Evolutionary conservation across 768 basidiomycete species (phyloP).

Genomic region (Agaricus blazei): DNA sequence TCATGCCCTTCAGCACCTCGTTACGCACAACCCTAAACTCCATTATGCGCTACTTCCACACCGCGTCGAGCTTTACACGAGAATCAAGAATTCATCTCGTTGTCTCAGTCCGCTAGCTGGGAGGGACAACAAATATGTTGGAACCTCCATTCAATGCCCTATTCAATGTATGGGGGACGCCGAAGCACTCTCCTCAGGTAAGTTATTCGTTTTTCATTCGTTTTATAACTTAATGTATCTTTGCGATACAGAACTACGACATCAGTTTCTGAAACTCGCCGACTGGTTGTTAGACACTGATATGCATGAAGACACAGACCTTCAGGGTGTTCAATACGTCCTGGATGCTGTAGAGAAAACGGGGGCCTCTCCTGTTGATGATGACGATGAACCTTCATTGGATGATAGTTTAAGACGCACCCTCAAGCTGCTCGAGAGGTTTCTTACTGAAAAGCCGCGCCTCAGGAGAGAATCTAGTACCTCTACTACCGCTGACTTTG

Average conservation of each 20-base stretch:
- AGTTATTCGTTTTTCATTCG: neutral
- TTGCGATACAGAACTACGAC: neutral
- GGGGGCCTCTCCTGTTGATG: neutral
- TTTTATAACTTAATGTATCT: neutral
- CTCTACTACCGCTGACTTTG: too few relatives aligned
- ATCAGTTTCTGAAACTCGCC: neutral
- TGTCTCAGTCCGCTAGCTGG: neutral
- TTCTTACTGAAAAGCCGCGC: too few relatives aligned
- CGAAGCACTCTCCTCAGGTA: neutral
- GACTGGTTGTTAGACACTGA: neutral
- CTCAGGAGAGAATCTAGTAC: too few relatives aligned
- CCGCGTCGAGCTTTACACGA: conserved; percentile 4
- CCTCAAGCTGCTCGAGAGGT: too few relatives aligned
- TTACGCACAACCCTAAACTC: neutral
- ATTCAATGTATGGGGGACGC: neutral
- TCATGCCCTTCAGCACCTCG: neutral
- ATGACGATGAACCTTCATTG: neutral
- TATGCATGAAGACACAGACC: neutral
- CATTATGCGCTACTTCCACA: conserved; percentile 2
- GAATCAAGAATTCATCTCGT: conserved; percentile 2
- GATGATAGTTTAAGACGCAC: too few relatives aligned
- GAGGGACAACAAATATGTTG: neutral
- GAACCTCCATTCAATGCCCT: neutral
- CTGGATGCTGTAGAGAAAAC: neutral
- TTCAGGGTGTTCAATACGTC: neutral